Conservation (phyloP, 1,284 basidiomycete species). For the Rhizoctonia solani region DNA sequence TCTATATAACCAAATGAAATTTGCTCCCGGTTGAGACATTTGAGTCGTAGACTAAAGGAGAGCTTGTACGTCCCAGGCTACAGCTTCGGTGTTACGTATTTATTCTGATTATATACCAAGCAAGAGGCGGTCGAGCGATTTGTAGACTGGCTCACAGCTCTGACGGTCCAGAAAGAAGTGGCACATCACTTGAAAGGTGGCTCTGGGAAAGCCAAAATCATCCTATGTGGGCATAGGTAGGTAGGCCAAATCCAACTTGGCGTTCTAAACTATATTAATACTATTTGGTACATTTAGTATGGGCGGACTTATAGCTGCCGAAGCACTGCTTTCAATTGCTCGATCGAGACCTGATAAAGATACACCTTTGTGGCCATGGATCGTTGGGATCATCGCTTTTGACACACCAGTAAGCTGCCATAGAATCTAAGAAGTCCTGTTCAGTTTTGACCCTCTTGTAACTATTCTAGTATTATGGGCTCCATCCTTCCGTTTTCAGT, state of each 20-base stretch:
- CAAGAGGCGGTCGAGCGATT: slow-evolving; percentile 79
- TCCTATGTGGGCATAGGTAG: slow-evolving; percentile 90
- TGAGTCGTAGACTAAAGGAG: slow-evolving; percentile 79
- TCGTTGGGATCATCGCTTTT: slow-evolving; percentile 81
- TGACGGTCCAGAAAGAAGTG: slow-evolving; percentile 79
- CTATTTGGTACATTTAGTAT: slow-evolving; percentile 66
- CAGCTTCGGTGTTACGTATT: neutral
- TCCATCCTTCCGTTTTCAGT: slow-evolving; percentile 88
- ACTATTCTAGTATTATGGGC: slow-evolving; percentile 71
- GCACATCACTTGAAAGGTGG: slow-evolving; percentile 66
- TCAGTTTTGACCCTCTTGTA: neutral
- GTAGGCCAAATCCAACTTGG: slow-evolving; percentile 37
- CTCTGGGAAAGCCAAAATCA: slow-evolving; percentile 77
- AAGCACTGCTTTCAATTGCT: slow-evolving; percentile 76
- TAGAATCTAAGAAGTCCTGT: neutral
- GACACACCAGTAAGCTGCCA: slow-evolving; percentile 79
- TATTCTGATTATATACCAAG: slow-evolving; percentile 49
- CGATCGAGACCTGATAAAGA: slow-evolving; percentile 60
- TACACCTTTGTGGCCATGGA: slow-evolving; percentile 80
- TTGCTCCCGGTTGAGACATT: slow-evolving; percentile 37
- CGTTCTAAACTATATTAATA: slow-evolving; percentile 2
- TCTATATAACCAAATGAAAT: slow-evolving; percentile 34
- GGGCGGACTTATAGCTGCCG: slow-evolving; percentile 87
- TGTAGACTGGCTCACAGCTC: slow-evolving; percentile 84
- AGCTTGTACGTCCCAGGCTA: slow-evolving; percentile 63